Conservation (phyloP, 2,329 filamentous ascomycete genomes). For the Fusarium poae region DNA sequence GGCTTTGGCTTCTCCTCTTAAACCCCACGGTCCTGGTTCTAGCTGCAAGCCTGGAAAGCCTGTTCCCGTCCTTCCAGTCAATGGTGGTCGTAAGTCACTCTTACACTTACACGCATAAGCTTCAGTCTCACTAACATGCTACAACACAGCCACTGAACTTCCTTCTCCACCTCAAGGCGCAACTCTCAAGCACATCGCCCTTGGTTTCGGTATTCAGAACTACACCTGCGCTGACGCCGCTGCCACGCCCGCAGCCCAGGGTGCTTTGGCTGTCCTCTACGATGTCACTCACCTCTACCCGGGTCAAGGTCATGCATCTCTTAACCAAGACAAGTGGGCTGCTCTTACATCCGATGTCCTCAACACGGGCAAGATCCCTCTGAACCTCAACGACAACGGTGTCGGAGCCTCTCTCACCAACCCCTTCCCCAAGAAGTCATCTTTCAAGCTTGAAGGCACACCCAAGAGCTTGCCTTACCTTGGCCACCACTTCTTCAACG, state of each 20-base stretch:
- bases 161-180: conserved; percentile 56
- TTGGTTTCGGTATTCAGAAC: conserved; percentile 77
- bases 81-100: conserved; percentile 53
- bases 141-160: conserved; percentile 58
- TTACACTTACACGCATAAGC: not conserved
- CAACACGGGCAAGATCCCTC: conserved; percentile 59
- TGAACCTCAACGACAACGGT: conserved; percentile 59
- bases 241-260: conserved; percentile 57
- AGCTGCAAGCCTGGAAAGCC: conserved; percentile 32
- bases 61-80: conserved; percentile 55
- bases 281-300: conserved; percentile 68
- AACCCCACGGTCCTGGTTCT: conserved; percentile 34
- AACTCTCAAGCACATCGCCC: conserved; percentile 66
- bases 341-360: conserved; percentile 58
- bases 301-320: conserved; percentile 54
- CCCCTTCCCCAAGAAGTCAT: conserved; percentile 60
- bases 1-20: conserved; percentile 49
- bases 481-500: conserved; percentile 77
- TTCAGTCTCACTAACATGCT: conserved; percentile 36
- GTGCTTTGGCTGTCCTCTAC: conserved; percentile 72
- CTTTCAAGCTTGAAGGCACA: conserved; percentile 56
- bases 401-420: conserved; percentile 58
- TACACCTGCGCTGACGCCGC: conserved; percentile 68
- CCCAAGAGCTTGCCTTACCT: conserved; percentile 57
- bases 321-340: conserved; percentile 57